Percentiles rank a stretch among this genome's conserved stretches.
These are phyloP conservation scores for Citrus mangshanensis DNA, from an alignment of 345 rosid species.

Conservation along the genomic window DNA sequence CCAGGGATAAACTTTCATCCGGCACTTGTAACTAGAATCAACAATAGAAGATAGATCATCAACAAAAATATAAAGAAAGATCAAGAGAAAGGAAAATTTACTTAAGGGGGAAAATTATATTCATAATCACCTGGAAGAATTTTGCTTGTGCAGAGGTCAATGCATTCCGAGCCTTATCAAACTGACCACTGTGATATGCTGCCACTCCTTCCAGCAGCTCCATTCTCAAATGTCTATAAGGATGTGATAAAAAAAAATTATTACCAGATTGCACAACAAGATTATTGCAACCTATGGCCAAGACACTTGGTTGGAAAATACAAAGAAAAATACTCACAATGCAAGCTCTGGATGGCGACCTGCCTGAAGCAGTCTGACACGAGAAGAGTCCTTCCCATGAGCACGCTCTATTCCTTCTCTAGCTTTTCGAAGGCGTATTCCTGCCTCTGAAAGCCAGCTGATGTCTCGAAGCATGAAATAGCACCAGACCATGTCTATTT, in stretches of 20 bases:
- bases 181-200: slow-evolving; percentile 81
- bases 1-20: slow-evolving; percentile 71
- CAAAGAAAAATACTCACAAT: slow-evolving; percentile 45
- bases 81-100: background rate
- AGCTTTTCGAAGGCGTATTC: slow-evolving; percentile 73
- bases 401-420: slow-evolving; percentile 89
- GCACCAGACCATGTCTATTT: slow-evolving; percentile 99
- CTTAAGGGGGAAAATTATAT: background rate
- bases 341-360: slow-evolving; percentile 79
- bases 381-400: slow-evolving; percentile 86
- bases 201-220: slow-evolving; percentile 95
- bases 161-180: slow-evolving; percentile 53
- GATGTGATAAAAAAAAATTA: slow-evolving; percentile 6
- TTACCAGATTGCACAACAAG: slow-evolving; percentile 5
- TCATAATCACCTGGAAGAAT: slow-evolving; percentile 57
- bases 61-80: background rate
- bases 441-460: slow-evolving; percentile 84
- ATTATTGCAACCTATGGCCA: background rate
- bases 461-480: slow-evolving; percentile 87
- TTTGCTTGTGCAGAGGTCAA: slow-evolving; percentile 76
- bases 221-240: slow-evolving; percentile 70
- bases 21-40: slow-evolving; percentile 72
- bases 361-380: slow-evolving; percentile 79
- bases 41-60: background rate
- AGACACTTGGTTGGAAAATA: background rate